phyloP scores from a whole-genome alignment of 108 stramenopile species.

The Pseudonitzschia delicatissima region DNA sequence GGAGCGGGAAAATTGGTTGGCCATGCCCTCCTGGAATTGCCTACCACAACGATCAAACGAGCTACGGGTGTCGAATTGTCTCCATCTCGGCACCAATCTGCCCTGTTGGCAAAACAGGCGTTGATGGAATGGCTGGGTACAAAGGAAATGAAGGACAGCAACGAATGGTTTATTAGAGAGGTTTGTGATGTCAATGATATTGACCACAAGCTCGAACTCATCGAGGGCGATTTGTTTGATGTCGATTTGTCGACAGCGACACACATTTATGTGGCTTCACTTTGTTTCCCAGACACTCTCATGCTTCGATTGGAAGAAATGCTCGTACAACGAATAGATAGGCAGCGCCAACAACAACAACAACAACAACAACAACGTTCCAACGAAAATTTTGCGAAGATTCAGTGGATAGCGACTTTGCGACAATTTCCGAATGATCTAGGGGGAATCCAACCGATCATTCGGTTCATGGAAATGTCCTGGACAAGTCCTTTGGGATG shows the following conservation, averaged over 20 bases:
- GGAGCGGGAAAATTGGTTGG: slow-evolving; percentile 59
- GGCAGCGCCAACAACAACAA: neutral
- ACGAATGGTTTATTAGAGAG: slow-evolving; percentile 11
- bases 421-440: slow-evolving; percentile 32
- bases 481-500: slow-evolving; percentile 59
- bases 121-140: slow-evolving; percentile 19
- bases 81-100: slow-evolving; percentile 47
- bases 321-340: neutral
- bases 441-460: slow-evolving; percentile 28
- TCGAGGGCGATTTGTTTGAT: slow-evolving; percentile 56
- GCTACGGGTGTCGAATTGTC: slow-evolving; percentile 58
- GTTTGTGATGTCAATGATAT: neutral
- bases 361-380: neutral
- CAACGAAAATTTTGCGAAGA: neutral
- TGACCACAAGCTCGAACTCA: slow-evolving; percentile 31
- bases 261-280: slow-evolving; percentile 59
- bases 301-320: slow-evolving; percentile 43
- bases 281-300: slow-evolving; percentile 59
- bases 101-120: slow-evolving; percentile 25
- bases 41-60: slow-evolving; percentile 8
- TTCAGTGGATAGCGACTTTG: slow-evolving; percentile 60
- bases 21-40: slow-evolving; percentile 55
- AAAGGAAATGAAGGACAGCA: too few species aligned
- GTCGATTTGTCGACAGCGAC: slow-evolving; percentile 56
- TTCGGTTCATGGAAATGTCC: slow-evolving; percentile 58